Base-by-base conservation (phyloP, 1,284 basidiomycete species). In the Apiotrichum brassicae region DNA sequence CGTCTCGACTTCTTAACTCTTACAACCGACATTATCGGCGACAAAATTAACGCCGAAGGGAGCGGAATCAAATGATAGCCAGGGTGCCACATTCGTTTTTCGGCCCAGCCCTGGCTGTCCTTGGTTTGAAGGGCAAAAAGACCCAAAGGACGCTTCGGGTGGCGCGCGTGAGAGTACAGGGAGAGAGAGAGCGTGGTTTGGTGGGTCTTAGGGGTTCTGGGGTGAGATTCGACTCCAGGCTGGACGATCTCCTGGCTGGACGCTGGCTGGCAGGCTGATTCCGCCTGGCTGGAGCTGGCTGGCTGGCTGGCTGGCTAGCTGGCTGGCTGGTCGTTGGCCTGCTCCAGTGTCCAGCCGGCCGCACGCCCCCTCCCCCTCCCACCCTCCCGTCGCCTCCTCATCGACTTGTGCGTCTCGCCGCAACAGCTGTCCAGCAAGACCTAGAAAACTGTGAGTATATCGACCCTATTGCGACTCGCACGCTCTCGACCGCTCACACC, bases 331-430 rank as follows among this genome's bases (percentile, higher is more conserved):
- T 8, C 28, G 28, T 7, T 30, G 28, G 28, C 8, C 7, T 7
- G 14, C 7, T 7, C 8, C 28, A 30, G 28, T 14, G 28, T 7
- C 28, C 8, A 14, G 28, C 28, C n/a, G 16, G 33, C 33, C n/a
- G 13, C 33, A 13, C n/a, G 33, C 33, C 33, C 8, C 26, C 26
- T 6, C 19, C 22, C 16, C 40, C 26, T 12, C 9, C 40, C 28
- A 25, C 18, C 40, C 6, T n/a, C 22, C 26, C 24, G 28, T 30
- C 28, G 28, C 28, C 40, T 42, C 40, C 18, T 19, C 40, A 28
- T 42, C 40, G 40, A 42, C 26, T 42, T 42, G 40, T 28, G 19
- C 26, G 40, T 42, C 40, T 42, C 40, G 40, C 40, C 40, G 40
- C 32, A 25, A 20, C 40, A n/a, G 40, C 26, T 42, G 40, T 25